Conservation (phyloP, 2,329 filamentous ascomycete species). For the Talaromyces sp. region DNA sequence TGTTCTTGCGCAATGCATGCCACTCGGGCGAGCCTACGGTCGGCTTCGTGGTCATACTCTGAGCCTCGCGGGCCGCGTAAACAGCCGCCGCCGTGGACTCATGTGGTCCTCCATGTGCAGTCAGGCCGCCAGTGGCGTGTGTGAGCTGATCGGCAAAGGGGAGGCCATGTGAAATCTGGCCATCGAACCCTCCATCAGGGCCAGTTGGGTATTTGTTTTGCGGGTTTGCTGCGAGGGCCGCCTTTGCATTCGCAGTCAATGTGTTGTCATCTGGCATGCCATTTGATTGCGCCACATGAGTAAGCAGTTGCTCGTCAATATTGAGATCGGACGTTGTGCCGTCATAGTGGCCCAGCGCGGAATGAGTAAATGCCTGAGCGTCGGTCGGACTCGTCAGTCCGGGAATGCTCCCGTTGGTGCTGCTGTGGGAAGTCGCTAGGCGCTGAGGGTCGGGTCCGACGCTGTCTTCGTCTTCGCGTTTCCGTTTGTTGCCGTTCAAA, state of each 20-base stretch:
- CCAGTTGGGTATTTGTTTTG: conserved; percentile 45
- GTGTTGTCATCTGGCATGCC: conserved; percentile 48
- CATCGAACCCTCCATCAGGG: conserved; percentile 39
- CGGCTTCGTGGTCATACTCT: conserved; percentile 63
- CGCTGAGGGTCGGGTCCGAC: conserved; percentile 40
- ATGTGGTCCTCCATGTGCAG: conserved; percentile 27
- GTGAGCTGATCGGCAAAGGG: conserved; percentile 41
- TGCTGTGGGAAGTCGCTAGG: conserved; percentile 34
- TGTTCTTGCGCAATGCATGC: conserved; percentile 96
- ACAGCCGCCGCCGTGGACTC: conserved; percentile 59
- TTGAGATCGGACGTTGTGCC: conserved; percentile 33
- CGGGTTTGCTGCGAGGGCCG: conserved; percentile 44
- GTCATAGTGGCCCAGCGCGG: conserved; percentile 35
- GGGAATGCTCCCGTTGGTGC: conserved; percentile 38
- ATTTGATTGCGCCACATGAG: conserved; percentile 52
- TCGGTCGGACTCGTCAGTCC: conserved; percentile 26
- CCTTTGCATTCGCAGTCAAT: conserved; percentile 43
- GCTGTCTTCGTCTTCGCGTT: conserved; percentile 39
- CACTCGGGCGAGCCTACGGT: conserved; percentile 95
- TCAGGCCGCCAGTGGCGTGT: conserved; percentile 23
- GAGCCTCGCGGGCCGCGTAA: conserved; percentile 51
- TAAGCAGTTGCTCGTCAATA: conserved; percentile 46
- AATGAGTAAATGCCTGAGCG: conserved; percentile 35
- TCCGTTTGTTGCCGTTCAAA: conserved; percentile 36
- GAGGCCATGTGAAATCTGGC: conserved; percentile 34